Evolutionary conservation across 768 basidiomycete genomes (phyloP).

Genomic region (Pleurotus giganteus): DNA sequence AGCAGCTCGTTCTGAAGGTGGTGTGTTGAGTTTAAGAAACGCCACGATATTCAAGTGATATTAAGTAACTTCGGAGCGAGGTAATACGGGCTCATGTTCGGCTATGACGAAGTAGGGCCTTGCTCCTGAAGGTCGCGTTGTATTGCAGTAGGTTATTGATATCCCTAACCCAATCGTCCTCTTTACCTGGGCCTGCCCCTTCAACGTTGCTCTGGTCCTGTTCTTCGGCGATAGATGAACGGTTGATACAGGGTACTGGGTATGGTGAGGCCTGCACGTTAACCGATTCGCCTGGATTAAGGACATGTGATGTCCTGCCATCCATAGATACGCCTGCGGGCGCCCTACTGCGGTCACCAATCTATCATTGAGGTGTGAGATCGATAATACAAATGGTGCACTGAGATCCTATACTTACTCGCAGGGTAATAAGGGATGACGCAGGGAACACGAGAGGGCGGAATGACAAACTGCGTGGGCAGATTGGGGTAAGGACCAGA

Average conservation of each 20-base stretch:
- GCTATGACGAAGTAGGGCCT: constrained; percentile 75
- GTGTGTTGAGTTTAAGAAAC: no score
- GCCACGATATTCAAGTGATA: no score
- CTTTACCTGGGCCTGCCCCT: constrained; percentile 75
- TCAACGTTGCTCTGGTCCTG: constrained; percentile 45
- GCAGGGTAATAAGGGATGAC: constrained; percentile 71
- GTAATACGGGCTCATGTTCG: constrained; percentile 42
- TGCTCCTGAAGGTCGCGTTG: constrained; percentile 91
- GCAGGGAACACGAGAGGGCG: constrained; percentile 88
- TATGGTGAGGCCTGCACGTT: constrained; percentile 81
- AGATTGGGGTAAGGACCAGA: constrained; percentile 92
- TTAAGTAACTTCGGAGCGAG: not conserved
- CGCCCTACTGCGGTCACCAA: constrained; percentile 81
- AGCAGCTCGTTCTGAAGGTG: no score
- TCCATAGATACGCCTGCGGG: constrained; percentile 93
- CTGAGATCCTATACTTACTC: constrained; percentile 42
- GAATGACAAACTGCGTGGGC: constrained; percentile 89
- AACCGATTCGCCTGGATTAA: constrained; percentile 84
- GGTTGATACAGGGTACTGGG: constrained; percentile 91
- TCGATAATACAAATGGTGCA: constrained; percentile 7
- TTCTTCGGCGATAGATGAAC: constrained; percentile 69
- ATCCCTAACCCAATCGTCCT: constrained; percentile 95
- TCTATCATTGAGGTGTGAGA: constrained; percentile 40
- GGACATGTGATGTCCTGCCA: constrained; percentile 78
- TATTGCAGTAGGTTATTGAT: constrained; percentile 95